phyloP scores from a whole-genome alignment of 306 rosid genomes.

The Comarum palustre region DNA sequence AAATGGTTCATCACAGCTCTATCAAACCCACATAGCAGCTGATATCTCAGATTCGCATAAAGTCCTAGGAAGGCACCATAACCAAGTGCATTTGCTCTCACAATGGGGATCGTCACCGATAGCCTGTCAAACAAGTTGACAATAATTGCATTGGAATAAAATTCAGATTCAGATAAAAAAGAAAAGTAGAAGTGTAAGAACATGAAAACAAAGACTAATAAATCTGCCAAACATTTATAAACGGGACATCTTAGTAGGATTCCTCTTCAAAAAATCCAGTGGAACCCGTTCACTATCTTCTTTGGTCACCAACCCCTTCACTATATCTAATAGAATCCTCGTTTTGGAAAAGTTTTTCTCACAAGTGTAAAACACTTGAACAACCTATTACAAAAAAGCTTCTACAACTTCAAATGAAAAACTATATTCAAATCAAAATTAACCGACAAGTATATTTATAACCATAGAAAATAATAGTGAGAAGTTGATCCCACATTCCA shows the following conservation, averaged over 20 bases:
- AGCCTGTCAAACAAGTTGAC: slow-evolving; percentile 47
- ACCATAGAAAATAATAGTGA: not conserved
- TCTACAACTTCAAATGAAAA: not conserved
- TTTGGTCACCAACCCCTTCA: not conserved
- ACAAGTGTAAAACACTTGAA: not conserved
- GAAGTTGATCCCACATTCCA: not conserved
- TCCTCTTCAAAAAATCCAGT: not conserved
- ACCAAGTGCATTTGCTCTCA: slow-evolving; percentile 80
- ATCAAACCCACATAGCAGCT: slow-evolving; percentile 86
- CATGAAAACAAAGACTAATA: not conserved
- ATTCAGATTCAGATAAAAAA: not conserved
- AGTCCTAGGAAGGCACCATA: slow-evolving; percentile 98
- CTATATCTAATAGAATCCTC: not conserved
- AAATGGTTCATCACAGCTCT: slow-evolving; percentile 75
- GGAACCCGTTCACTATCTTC: not conserved
- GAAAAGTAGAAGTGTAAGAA: not conserved
- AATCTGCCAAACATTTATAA: not conserved
- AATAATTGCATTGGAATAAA: not conserved
- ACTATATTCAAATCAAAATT: not conserved
- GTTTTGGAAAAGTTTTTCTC: not conserved
- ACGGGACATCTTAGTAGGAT: not conserved
- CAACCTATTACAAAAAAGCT: not conserved
- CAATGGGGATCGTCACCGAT: slow-evolving; percentile 83
- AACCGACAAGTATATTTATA: not conserved
- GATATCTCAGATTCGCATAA: slow-evolving; percentile 91